Evolutionary conservation across 2,329 filamentous ascomycete species (phyloP), one percentile per base, ranked within the genome.

Genomic region (Fonsecaea monophora): DNA sequence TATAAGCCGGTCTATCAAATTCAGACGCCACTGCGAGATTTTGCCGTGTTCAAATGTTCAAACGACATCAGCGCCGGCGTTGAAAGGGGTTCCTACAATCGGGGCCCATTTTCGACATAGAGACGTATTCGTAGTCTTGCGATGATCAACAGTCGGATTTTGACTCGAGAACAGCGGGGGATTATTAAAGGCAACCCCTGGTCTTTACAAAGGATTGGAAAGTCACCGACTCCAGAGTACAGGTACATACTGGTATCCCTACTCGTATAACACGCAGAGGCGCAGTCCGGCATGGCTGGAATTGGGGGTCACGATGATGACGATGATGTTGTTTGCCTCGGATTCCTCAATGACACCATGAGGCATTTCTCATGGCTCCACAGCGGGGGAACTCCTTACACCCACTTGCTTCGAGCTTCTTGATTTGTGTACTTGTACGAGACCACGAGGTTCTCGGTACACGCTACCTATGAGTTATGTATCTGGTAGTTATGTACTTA

Each of bases 351-450:
- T 32, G 30, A 32, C 30, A 40, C 37, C 7, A 50, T 50, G 45
- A 50, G 45, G 18, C 21, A 50, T 50, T 50, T 50, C 45, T 50
- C 45, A 4, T 50, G 18, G 18, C 45, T 50, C 45, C 45, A 50
- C 45, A 30, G 45, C 21, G 45, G 45, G 21, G 45, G 45, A 30
- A 25, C 8, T 50, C 18, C 2, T 42, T 10, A n/a, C 13, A n/a
- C 15, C 40, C 40, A 21, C 25, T 25, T 25, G 25, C 25, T 25
- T 25, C 25, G 25, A 25, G 25, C 25, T 25, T 25, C 25, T 25
- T 25, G 25, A 25, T 25, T 25, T 25, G 25, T 25, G 25, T 25
- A 25, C 25, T 25, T 25, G 25, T 25, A 25, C 25, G 30, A 32
- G 30, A 32, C 4, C 30, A 32, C 30, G 30, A 32, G 30, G 30